Conservation (phyloP, 2,329 filamentous ascomycete genomes). For the Colletotrichum sp. region DNA sequence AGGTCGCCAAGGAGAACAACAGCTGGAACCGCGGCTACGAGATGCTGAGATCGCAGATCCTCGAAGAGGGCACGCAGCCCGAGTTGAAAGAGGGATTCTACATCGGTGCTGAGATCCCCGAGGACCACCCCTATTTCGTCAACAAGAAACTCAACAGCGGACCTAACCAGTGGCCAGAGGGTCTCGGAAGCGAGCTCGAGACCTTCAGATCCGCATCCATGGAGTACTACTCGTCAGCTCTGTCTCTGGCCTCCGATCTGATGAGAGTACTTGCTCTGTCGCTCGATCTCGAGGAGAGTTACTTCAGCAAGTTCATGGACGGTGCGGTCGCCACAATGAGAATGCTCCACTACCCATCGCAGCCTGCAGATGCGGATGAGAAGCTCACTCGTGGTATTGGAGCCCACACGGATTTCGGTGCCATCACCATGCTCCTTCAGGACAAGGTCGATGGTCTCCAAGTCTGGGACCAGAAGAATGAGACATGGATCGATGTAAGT, state of each 20-base stretch:
- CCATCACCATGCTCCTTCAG: slow-evolving; percentile 60
- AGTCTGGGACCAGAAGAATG: slow-evolving; percentile 49
- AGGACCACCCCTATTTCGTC: slow-evolving; percentile 44
- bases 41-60: slow-evolving; percentile 47
- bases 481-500: slow-evolving; percentile 46
- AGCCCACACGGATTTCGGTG: slow-evolving; percentile 62
- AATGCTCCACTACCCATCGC: slow-evolving; percentile 55
- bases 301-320: slow-evolving; percentile 48
- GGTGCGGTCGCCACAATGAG: slow-evolving; percentile 49
- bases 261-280: slow-evolving; percentile 47
- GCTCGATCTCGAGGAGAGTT: slow-evolving; percentile 42
- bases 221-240: slow-evolving; percentile 43
- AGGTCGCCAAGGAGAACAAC: slow-evolving; percentile 40
- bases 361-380: slow-evolving; percentile 35
- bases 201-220: slow-evolving; percentile 42
- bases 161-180: slow-evolving; percentile 48
- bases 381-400: slow-evolving; percentile 44
- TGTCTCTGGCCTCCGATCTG: slow-evolving; percentile 43
- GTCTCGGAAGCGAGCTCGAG: slow-evolving; percentile 30
- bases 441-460: slow-evolving; percentile 55
- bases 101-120: slow-evolving; percentile 44
- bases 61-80: slow-evolving; percentile 47
- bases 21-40: slow-evolving; percentile 56
- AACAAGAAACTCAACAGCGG: slow-evolving; percentile 42
- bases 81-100: slow-evolving; percentile 54